Conservation (phyloP, 169 alveolate species). For the Cryptosporidium meleagridis region DNA sequence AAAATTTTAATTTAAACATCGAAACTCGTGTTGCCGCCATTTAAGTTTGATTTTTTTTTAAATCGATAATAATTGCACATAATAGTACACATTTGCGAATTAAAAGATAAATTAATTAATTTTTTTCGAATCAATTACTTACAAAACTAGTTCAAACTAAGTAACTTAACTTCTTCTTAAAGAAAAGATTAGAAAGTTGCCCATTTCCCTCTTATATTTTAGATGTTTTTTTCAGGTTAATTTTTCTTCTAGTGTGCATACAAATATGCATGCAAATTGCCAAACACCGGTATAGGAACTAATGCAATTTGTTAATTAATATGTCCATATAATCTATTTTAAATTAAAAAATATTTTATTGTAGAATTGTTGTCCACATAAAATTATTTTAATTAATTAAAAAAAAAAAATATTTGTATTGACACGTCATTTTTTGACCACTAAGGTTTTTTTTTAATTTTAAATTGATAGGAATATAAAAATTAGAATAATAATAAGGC, state of each 20-base stretch:
- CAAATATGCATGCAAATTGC: too few relatives aligned
- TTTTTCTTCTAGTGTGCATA: too few relatives aligned
- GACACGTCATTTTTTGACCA: constrained; percentile 71
- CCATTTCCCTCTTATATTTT: too few relatives aligned
- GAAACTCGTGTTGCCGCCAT: neutral
- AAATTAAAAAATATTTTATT: neutral
- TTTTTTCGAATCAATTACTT: neutral
- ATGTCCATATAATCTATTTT: neutral
- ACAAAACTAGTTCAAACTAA: neutral
- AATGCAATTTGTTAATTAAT: neutral
- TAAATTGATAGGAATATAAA: neutral
- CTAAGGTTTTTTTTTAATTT: neutral
- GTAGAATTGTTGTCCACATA: constrained; percentile 20
- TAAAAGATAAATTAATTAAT: too few relatives aligned
- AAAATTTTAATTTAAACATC: neutral
- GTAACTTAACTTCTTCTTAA: too few relatives aligned
- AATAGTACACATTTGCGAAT: neutral
- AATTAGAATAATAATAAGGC: neutral
- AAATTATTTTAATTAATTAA: neutral
- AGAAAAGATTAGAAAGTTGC: too few relatives aligned
- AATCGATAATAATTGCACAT: neutral
- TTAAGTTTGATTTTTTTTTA: neutral
- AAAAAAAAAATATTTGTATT: neutral
- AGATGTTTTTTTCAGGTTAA: too few relatives aligned
- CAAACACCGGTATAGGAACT: neutral